These are phyloP conservation scores for Cercospora sesami DNA, from an alignment of 2,329 filamentous ascomycete genomes.

Conservation along the genomic window DNA sequence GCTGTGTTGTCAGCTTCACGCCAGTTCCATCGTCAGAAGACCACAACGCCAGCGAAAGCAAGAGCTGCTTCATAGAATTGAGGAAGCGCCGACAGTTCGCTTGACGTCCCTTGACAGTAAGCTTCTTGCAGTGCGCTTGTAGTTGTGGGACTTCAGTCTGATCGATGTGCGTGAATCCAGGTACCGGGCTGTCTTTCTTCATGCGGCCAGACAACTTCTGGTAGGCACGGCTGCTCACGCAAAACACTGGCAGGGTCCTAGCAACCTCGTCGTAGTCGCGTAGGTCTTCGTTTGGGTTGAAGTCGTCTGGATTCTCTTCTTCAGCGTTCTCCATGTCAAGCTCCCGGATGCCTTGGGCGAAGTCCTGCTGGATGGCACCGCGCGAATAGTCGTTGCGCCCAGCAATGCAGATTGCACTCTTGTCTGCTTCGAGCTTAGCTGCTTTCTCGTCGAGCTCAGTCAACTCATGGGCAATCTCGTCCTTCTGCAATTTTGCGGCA, in stretches of 20 bases:
- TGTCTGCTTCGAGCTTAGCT: conserved; percentile 38
- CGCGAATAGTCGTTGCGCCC: conserved; percentile 59
- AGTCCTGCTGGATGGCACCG: conserved; percentile 57
- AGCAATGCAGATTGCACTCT: conserved; percentile 51
- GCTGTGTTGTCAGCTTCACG: conserved; percentile 44
- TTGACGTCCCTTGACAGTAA: conserved; percentile 55
- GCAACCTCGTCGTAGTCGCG: conserved; percentile 62
- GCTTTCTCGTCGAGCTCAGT: conserved; percentile 36
- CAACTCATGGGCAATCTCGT: conserved; percentile 36
- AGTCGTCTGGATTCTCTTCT: conserved; percentile 56
- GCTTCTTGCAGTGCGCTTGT: conserved; percentile 58
- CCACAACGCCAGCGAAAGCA: conserved; percentile 58
- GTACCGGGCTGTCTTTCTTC: conserved; percentile 52
- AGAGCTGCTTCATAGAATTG: conserved; percentile 51
- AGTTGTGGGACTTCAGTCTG: conserved; percentile 62
- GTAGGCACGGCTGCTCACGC: conserved; percentile 62
- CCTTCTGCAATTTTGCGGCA: conserved; percentile 37
- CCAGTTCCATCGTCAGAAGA: conserved; percentile 46
- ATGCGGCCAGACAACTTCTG: conserved; percentile 61
- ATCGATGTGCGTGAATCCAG: conserved; percentile 54
- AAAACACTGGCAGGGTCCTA: conserved; percentile 61
- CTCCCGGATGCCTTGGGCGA: conserved; percentile 60
- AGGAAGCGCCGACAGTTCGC: conserved; percentile 53
- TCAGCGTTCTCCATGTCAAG: conserved; percentile 58
- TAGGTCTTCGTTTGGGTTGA: conserved; percentile 56